Percentiles rank a stretch among this genome's conserved stretches.
Conservation (phyloP, 805 yeast genomes). For the Torulaspora delbrueckii region DNA sequence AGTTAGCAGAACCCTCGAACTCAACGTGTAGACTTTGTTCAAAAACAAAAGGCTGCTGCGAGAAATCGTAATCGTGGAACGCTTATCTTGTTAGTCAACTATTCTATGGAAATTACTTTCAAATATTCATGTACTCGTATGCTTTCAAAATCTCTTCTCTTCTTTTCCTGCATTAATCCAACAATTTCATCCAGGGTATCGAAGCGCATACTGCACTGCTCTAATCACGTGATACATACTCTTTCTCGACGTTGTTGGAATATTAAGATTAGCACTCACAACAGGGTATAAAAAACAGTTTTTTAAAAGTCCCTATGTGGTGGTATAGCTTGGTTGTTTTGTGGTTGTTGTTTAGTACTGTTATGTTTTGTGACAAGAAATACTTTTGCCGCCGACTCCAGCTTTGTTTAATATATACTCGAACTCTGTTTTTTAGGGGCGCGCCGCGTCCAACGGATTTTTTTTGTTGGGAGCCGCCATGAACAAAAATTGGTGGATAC, state of each 20-base stretch:
- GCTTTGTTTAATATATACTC: constrained; percentile 4
- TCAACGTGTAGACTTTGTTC: constrained; percentile 12
- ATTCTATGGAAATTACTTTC: no score
- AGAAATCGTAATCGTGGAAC: constrained; percentile 11
- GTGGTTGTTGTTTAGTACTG: constrained; percentile 1
- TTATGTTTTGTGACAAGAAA: background rate
- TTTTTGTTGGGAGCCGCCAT: constrained; percentile 7
- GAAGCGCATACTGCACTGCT: background rate
- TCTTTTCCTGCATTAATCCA: background rate
- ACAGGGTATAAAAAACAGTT: background rate
- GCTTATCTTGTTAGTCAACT: constrained; percentile 8
- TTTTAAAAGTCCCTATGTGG: background rate
- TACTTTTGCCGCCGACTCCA: constrained; percentile 12
- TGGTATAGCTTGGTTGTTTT: constrained; percentile 1
- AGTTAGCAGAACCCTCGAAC: constrained; percentile 10
- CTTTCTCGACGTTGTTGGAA: constrained; percentile 1
- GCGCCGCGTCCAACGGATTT: constrained; percentile 2
- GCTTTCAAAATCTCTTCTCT: background rate
- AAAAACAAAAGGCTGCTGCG: constrained; percentile 13
- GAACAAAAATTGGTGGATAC: background rate
- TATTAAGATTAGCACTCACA: constrained; percentile 1
- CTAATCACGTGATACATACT: background rate
- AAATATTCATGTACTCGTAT: no score
- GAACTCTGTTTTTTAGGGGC: background rate
- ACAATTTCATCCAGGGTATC: background rate